Conservation (phyloP, 768 basidiomycete species). For the Lanmaoa pseudosensibilis region DNA sequence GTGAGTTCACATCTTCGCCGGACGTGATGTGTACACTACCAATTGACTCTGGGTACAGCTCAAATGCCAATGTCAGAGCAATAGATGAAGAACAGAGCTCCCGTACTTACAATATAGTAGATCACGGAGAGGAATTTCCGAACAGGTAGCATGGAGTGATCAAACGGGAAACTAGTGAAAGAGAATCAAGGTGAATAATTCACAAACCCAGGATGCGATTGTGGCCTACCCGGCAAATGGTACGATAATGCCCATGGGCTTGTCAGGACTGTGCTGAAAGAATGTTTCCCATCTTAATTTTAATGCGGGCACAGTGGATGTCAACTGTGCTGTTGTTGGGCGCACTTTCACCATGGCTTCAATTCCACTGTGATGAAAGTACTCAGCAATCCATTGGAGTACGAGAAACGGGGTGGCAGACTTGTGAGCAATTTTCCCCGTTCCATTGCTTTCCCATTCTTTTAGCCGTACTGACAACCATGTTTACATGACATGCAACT, state of each 20-base stretch:
- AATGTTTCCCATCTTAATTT: conserved; percentile 50
- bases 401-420: conserved; percentile 21
- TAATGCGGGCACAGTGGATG: conserved; percentile 46
- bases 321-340: conserved; percentile 50
- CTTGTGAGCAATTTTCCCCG: conserved; percentile 57
- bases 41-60: conserved; percentile 45
- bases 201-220: not conserved
- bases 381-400: not conserved
- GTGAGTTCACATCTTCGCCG: conserved; percentile 40
- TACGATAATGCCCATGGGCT: conserved; percentile 49
- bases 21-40: conserved; percentile 52
- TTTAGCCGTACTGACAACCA: conserved; percentile 24
- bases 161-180: conserved; percentile 26
- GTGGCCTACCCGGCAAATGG: conserved; percentile 40
- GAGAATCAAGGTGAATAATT: not conserved
- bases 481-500: not conserved
- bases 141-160: conserved; percentile 11
- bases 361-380: conserved; percentile 40
- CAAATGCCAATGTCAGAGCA: not conserved
- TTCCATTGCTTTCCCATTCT: conserved; percentile 40
- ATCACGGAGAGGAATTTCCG: conserved; percentile 30
- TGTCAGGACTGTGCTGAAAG: conserved; percentile 52
- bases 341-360: conserved; percentile 57
- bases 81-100: not conserved
- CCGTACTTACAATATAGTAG: conserved; percentile 33